Percentiles rank a stretch among this genome's conserved stretches.
Evolutionary conservation across 352 stramenopile genomes (phyloP).

Genomic region (Globisporangium cystogenes): DNA sequence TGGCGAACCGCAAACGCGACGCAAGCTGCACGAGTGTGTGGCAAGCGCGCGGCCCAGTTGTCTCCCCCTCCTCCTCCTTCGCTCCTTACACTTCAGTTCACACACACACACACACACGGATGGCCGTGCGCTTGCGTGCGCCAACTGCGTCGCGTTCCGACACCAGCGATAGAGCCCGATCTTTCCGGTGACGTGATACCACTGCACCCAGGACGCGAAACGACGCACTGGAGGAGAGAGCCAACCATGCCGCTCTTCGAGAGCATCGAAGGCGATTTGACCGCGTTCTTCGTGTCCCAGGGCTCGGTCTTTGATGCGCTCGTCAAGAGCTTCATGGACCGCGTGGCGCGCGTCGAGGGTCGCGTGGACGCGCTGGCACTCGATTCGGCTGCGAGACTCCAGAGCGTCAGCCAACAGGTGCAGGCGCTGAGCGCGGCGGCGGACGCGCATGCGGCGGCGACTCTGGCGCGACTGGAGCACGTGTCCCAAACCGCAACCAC

Average conservation of each 20-base stretch:
- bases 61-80: no score
- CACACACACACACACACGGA: no score
- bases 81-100: no score
- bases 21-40: no score
- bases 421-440: slow-evolving; percentile 10
- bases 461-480: slow-evolving; percentile 5
- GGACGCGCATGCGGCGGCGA: slow-evolving; percentile 13
- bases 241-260: slow-evolving; percentile 58
- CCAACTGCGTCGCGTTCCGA: no score
- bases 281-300: slow-evolving; percentile 67
- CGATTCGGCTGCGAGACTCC: slow-evolving; percentile 23
- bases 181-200: background rate
- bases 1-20: no score
- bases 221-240: no score
- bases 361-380: slow-evolving; percentile 29
- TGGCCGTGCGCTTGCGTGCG: no score
- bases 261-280: slow-evolving; percentile 48
- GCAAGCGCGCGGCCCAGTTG: no score
- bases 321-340: slow-evolving; percentile 50
- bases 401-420: slow-evolving; percentile 26
- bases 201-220: background rate
- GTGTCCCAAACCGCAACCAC: background rate
- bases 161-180: background rate
- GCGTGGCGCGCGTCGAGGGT: slow-evolving; percentile 34
- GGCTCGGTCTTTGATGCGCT: slow-evolving; percentile 60